Percentiles rank a stretch among this genome's conserved stretches.
phyloP scores from a whole-genome alignment of 306 rosid genomes.

The Dalbergia oliveri region DNA sequence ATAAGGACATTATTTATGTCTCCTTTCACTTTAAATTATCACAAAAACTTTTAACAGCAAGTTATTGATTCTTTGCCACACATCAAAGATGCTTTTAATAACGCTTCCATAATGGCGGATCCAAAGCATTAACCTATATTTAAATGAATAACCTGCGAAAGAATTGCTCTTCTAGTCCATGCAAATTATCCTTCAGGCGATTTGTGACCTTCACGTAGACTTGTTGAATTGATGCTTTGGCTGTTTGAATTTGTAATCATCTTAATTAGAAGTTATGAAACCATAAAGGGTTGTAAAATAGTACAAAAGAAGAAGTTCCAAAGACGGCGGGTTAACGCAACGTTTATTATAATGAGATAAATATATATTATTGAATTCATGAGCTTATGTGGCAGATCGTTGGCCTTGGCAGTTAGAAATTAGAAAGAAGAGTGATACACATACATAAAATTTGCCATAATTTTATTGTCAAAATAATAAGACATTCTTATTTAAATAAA shows the following conservation, averaged over 20 bases:
- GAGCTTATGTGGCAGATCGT: neutral
- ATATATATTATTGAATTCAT: neutral
- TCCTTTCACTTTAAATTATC: too few relatives aligned
- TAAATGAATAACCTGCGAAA: neutral
- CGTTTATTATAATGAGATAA: neutral
- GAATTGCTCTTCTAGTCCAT: constrained; percentile 14
- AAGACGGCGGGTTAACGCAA: neutral
- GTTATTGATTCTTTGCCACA: constrained; percentile 3
- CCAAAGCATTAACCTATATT: constrained; percentile 30
- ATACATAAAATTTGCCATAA: too few relatives aligned
- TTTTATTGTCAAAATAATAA: too few relatives aligned
- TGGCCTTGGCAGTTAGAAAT: neutral
- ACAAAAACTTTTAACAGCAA: neutral
- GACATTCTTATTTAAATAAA: too few relatives aligned
- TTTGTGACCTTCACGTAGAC: neutral
- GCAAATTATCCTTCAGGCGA: constrained; percentile 38
- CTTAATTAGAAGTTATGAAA: neutral
- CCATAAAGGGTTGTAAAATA: neutral
- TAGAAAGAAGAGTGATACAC: neutral
- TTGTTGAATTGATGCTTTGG: neutral
- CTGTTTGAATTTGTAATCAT: constrained; percentile 1
- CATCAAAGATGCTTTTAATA: neutral
- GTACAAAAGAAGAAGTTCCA: constrained; percentile 4
- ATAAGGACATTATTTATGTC: too few relatives aligned
- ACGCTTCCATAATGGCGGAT: constrained; percentile 4